Percentiles rank a stretch among this genome's conserved stretches.
Conservation (phyloP, 257 asterid species). For the Solanum pimpinellifolium region DNA sequence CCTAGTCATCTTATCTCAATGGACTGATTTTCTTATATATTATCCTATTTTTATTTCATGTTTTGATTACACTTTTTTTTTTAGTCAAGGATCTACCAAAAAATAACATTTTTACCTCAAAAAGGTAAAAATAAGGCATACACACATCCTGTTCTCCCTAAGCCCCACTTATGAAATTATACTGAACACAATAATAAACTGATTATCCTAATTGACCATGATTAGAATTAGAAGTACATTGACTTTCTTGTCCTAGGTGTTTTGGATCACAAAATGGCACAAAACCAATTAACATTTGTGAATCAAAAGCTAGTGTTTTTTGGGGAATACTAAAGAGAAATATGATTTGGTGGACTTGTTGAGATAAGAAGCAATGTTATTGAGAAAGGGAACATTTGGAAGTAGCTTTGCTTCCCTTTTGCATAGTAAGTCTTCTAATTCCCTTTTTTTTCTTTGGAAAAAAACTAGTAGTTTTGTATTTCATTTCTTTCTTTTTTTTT, state of each 20-base stretch:
- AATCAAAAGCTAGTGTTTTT: not conserved
- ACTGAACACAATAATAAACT: not conserved
- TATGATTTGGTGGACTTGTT: constrained; percentile 11
- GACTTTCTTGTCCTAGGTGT: not conserved
- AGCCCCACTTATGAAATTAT: not conserved
- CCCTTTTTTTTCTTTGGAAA: too few relatives aligned
- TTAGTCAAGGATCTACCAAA: too few relatives aligned
- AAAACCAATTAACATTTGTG: not conserved
- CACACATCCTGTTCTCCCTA: fast-evolving
- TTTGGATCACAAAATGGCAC: not conserved
- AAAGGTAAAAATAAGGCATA: too few relatives aligned
- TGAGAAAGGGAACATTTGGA: constrained; percentile 19
- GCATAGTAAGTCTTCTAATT: constrained; percentile 6
- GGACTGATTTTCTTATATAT: not conserved
- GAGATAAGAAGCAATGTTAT: constrained; percentile 1
- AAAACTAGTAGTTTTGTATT: not conserved
- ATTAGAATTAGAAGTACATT: not conserved
- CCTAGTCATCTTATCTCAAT: not conserved
- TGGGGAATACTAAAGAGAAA: not conserved
- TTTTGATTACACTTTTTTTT: too few relatives aligned
- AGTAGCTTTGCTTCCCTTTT: constrained; percentile 11
- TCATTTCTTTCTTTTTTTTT: not conserved
- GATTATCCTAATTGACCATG: not conserved
- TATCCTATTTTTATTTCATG: not conserved
- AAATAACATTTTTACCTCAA: not conserved